phyloP scores from a whole-genome alignment of 495 filamentous ascomycete species.

The Amniculicola lignicola region DNA sequence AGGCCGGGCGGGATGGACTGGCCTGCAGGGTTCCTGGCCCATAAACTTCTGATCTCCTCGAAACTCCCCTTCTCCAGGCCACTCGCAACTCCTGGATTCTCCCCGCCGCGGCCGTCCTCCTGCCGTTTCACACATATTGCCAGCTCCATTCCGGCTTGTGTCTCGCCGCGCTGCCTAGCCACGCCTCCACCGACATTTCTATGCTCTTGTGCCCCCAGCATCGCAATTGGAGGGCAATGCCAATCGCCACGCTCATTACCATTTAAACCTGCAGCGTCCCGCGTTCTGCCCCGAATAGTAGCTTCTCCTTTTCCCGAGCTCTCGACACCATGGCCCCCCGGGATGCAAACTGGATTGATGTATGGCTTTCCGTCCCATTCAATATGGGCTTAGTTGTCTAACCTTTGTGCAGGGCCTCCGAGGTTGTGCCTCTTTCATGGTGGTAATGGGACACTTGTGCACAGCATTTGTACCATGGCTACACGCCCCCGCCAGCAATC shows the following conservation, averaged over 20 bases:
- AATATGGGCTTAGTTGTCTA: neutral
- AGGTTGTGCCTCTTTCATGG: constrained; percentile 35
- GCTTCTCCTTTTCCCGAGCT: neutral
- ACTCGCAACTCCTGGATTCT: too few species aligned
- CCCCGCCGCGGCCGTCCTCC: too few species aligned
- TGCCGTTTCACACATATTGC: too few species aligned
- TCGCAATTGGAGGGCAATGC: too few species aligned
- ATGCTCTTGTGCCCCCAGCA: too few species aligned
- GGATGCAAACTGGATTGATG: constrained; percentile 37
- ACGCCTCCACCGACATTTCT: too few species aligned
- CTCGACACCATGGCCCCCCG: constrained; percentile 25
- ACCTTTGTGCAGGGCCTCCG: constrained; percentile 30
- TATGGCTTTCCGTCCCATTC: constrained; percentile 4
- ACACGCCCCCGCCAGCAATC: constrained; percentile 27
- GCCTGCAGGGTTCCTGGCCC: constrained; percentile 7
- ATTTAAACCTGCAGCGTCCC: neutral
- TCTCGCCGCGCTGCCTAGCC: too few species aligned
- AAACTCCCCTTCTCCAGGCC: neutral
- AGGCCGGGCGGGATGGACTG: neutral
- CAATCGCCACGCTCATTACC: constrained; percentile 11
- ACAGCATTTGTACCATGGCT: constrained; percentile 34
- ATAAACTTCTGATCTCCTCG: neutral
- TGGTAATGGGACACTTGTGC: constrained; percentile 35
- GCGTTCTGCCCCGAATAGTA: neutral
- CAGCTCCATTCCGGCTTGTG: too few species aligned